Conservation (phyloP, 768 basidiomycete species). For the Arthromyces matolae region DNA sequence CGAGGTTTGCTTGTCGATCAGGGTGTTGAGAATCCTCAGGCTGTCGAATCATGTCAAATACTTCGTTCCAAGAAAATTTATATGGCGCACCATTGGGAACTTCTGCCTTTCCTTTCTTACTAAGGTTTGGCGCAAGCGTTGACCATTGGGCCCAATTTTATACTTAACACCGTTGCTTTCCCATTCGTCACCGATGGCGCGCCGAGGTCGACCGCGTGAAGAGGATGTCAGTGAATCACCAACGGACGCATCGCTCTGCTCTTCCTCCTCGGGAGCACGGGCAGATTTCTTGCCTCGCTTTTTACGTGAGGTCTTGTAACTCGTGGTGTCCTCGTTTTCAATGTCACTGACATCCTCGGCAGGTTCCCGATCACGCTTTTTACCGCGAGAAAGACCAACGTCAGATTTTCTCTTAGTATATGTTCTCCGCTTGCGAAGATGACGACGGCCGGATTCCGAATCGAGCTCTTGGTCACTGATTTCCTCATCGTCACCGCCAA, state of each 20-base stretch:
- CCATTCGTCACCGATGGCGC: slow-evolving; percentile 70
- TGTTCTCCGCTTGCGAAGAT: slow-evolving; percentile 55
- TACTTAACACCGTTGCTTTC: slow-evolving; percentile 64
- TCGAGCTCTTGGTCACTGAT: slow-evolving; percentile 35
- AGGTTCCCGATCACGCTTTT: slow-evolving; percentile 63
- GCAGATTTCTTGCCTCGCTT: slow-evolving; percentile 50
- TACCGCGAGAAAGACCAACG: slow-evolving; percentile 41
- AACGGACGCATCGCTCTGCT: slow-evolving; percentile 44
- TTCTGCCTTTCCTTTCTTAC: slow-evolving; percentile 69
- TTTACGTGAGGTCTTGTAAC: slow-evolving; percentile 36
- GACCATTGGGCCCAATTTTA: slow-evolving; percentile 69
- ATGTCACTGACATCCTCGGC: slow-evolving; percentile 44
- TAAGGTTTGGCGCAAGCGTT: slow-evolving; percentile 63
- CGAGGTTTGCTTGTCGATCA: slow-evolving; percentile 62
- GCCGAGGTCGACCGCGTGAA: slow-evolving; percentile 51
- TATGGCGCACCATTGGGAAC: slow-evolving; percentile 65
- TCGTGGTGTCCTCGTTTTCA: slow-evolving; percentile 31
- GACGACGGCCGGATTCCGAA: slow-evolving; percentile 40
- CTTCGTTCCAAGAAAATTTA: not conserved
- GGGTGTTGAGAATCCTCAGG: slow-evolving; percentile 77
- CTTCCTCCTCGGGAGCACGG: slow-evolving; percentile 28
- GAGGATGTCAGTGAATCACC: slow-evolving; percentile 47
- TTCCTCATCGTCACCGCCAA: slow-evolving; percentile 58
- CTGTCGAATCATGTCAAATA: slow-evolving; percentile 31
- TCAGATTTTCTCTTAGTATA: slow-evolving; percentile 53